Conservation (phyloP, 805 yeast genomes). For the Saccharomycopsis fibuligera region DNA sequence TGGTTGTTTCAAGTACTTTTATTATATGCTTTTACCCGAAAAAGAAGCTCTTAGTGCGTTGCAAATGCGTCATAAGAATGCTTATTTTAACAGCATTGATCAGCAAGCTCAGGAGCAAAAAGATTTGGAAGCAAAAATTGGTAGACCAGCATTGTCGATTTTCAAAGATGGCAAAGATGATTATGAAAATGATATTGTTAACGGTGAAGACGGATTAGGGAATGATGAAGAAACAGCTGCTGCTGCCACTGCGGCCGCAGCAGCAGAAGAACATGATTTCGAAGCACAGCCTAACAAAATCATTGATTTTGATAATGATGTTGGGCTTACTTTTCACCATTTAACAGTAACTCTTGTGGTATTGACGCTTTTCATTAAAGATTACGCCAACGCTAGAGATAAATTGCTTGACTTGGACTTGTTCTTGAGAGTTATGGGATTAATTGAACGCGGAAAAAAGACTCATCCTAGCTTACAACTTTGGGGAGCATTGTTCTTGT, state of each 20-base stretch:
- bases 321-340: slow-evolving; percentile 34
- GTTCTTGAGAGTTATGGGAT: slow-evolving; percentile 30
- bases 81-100: slow-evolving; percentile 21
- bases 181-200: slow-evolving; percentile 2
- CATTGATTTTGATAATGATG: slow-evolving; percentile 15
- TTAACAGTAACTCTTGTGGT: slow-evolving; percentile 95
- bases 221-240: neutral
- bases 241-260: neutral
- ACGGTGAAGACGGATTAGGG: neutral
- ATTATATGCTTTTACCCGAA: slow-evolving; percentile 60
- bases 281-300: slow-evolving; percentile 15
- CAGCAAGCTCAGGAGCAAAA: slow-evolving; percentile 19
- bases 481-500: slow-evolving; percentile 79
- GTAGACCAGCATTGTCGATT: slow-evolving; percentile 16
- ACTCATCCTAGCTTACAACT: slow-evolving; percentile 53
- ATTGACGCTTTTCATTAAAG: slow-evolving; percentile 75
- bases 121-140: slow-evolving; percentile 16
- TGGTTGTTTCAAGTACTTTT: slow-evolving; percentile 41
- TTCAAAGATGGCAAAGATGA: slow-evolving; percentile 6
- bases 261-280: slow-evolving; percentile 13
- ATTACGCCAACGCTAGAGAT: slow-evolving; percentile 72
- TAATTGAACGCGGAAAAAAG: slow-evolving; percentile 12
- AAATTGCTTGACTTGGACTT: slow-evolving; percentile 72
- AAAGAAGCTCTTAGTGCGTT: slow-evolving; percentile 15
- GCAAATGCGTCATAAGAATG: slow-evolving; percentile 17